Conservation (phyloP, 306 rosid genomes). For the Arachis stenosperma region DNA sequence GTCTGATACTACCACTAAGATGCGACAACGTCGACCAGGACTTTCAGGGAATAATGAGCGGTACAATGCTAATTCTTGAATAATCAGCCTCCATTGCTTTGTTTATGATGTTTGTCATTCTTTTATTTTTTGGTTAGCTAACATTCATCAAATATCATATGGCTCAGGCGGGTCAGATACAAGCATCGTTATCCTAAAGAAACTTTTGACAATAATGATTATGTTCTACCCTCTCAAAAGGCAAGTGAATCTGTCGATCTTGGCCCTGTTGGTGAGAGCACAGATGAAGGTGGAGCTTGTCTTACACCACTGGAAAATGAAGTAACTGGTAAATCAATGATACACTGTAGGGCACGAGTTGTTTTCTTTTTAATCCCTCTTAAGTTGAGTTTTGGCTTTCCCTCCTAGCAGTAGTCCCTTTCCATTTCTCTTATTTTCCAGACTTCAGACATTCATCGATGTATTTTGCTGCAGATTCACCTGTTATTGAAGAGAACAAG, state of each 20-base stretch:
- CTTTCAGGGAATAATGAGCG: slow-evolving; percentile 55
- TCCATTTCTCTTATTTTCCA: neutral
- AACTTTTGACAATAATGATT: slow-evolving; percentile 37
- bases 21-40: slow-evolving; percentile 71
- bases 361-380: slow-evolving; percentile 9
- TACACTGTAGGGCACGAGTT: neutral
- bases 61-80: slow-evolving; percentile 40
- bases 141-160: slow-evolving; percentile 26
- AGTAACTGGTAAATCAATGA: slow-evolving; percentile 49
- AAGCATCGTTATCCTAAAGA: slow-evolving; percentile 59
- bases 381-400: neutral
- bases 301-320: slow-evolving; percentile 41
- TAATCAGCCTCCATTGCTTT: slow-evolving; percentile 18
- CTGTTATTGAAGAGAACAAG: slow-evolving; percentile 44
- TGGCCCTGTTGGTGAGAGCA: slow-evolving; percentile 42
- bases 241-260: slow-evolving; percentile 42
- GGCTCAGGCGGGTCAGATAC: slow-evolving; percentile 60
- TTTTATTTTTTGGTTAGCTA: slow-evolving; percentile 36
- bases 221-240: slow-evolving; percentile 56
- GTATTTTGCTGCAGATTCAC: slow-evolving; percentile 53
- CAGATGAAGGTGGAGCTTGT: slow-evolving; percentile 41
- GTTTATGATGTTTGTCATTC: slow-evolving; percentile 7
- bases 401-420: neutral
- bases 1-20: slow-evolving; percentile 44
- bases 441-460: slow-evolving; percentile 10